These are phyloP conservation scores for Durotheca rogersii DNA, from an alignment of 495 filamentous ascomycete species.

Conservation along the genomic window DNA sequence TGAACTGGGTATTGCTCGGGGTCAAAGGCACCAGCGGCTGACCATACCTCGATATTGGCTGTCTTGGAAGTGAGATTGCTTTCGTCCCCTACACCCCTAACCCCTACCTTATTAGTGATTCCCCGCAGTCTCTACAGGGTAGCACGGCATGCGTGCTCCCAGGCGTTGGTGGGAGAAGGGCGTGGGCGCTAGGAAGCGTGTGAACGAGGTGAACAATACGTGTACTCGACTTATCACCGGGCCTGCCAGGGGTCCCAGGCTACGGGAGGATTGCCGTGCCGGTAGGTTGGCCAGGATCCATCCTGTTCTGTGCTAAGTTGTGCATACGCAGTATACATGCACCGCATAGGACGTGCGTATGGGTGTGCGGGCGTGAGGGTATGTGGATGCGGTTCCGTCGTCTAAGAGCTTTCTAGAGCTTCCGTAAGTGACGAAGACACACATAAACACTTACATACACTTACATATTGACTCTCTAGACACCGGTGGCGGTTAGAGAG, in stretches of 20 bases:
- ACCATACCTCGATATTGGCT: conserved; percentile 52
- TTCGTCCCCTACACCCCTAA: not conserved
- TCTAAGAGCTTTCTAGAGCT: too few relatives aligned
- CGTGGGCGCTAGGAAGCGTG: conserved; percentile 29
- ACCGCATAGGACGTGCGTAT: not conserved
- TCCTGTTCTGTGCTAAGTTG: conserved; percentile 31
- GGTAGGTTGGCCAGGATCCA: conserved; percentile 26
- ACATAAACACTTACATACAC: too few relatives aligned
- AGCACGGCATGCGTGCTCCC: conserved; percentile 32
- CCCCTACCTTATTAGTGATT: too few relatives aligned
- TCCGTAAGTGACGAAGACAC: not conserved
- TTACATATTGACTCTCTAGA: too few relatives aligned
- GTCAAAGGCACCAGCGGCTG: conserved; percentile 44
- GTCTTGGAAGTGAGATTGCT: conserved; percentile 15
- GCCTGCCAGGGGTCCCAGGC: conserved; percentile 5
- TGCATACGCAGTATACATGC: conserved; percentile 18
- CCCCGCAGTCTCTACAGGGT: conserved; percentile 33
- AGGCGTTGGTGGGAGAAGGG: too few relatives aligned
- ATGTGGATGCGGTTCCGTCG: not conserved
- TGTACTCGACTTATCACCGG: conserved; percentile 1
- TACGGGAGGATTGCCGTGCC: conserved; percentile 31
- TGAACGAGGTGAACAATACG: conserved; percentile 17
- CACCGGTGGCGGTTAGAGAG: conserved; percentile 11
- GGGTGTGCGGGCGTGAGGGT: not conserved
- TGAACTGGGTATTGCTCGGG: conserved; percentile 32